These are phyloP conservation scores for Barnettozyma pratensis DNA, from an alignment of 805 yeast species.

Conservation along the genomic window DNA sequence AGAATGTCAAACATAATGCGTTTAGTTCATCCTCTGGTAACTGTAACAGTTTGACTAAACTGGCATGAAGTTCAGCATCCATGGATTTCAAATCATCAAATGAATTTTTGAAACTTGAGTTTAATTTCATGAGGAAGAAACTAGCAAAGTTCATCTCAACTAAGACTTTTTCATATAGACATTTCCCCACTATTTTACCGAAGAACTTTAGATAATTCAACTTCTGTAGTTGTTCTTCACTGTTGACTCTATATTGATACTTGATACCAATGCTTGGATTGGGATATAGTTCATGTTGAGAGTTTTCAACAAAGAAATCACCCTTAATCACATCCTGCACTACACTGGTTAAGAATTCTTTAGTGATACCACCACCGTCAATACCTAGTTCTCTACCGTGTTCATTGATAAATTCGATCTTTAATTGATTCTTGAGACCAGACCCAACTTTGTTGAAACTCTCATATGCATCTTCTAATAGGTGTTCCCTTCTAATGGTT, in stretches of 20 bases:
- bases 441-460: conserved; percentile 50
- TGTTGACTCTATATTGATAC: conserved; percentile 28
- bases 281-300: conserved; percentile 67
- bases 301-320: conserved; percentile 38
- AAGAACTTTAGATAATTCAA: conserved; percentile 48
- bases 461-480: conserved; percentile 72
- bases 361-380: conserved; percentile 96
- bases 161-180: conserved; percentile 76
- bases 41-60: conserved; percentile 54
- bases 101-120: conserved; percentile 44
- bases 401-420: conserved; percentile 65
- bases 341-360: conserved; percentile 78
- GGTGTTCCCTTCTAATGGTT: conserved; percentile 58
- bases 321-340: conserved; percentile 58
- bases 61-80: conserved; percentile 63
- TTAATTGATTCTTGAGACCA: conserved; percentile 51
- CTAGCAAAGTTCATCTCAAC: conserved; percentile 84
- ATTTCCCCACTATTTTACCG: conserved; percentile 85
- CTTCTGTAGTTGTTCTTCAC: conserved; percentile 23
- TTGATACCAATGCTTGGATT: conserved; percentile 47
- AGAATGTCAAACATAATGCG: conserved; percentile 55
- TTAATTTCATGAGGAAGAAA: conserved; percentile 62
- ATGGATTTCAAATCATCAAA: conserved; percentile 74
- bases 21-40: conserved; percentile 54
- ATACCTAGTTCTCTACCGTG: conserved; percentile 85